phyloP scores from a whole-genome alignment of 1,284 basidiomycete species.

The Moniliella sp. region DNA sequence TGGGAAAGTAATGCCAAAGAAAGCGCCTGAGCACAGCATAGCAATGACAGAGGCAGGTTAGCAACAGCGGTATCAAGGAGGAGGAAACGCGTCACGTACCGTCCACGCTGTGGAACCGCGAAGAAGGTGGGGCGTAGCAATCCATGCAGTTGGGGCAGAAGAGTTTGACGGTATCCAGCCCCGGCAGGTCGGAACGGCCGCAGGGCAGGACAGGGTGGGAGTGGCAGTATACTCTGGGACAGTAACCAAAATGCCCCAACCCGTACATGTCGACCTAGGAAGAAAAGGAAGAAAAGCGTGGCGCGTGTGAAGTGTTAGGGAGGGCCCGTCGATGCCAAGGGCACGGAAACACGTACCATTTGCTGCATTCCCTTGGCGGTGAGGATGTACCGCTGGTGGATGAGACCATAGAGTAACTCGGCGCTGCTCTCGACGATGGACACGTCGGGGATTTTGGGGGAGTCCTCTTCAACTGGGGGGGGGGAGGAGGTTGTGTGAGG shows the following conservation, averaged over 20 bases:
- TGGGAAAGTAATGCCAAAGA: constrained; percentile 94
- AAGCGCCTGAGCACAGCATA: constrained; percentile 51
- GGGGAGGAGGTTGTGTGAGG: not conserved
- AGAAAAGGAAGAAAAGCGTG: not conserved
- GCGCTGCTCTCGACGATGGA: constrained; percentile 94
- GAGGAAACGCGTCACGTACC: too few species aligned
- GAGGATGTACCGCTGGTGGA: constrained; percentile 88
- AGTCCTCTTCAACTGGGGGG: constrained; percentile 51
- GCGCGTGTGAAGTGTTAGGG: not conserved
- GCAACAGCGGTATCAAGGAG: too few species aligned
- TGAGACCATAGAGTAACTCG: constrained; percentile 85
- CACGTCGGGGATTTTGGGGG: constrained; percentile 56
- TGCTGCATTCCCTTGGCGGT: constrained; percentile 77
- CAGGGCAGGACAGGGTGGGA: constrained; percentile 77
- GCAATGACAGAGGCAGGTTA: too few species aligned
- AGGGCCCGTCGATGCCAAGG: not conserved
- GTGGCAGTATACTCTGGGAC: constrained; percentile 83
- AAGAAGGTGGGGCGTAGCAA: constrained; percentile 82
- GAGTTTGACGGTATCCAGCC: constrained; percentile 92
- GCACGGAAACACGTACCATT: constrained; percentile 50
- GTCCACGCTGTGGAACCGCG: constrained; percentile 83
- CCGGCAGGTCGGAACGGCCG: constrained; percentile 81
- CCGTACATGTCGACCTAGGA: constrained; percentile 83
- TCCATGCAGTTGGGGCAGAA: constrained; percentile 97
- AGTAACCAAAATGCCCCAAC: constrained; percentile 69